Evolutionary conservation across 2,329 filamentous ascomycete genomes (phyloP).

Genomic region (Neofusicoccum sp.): DNA sequence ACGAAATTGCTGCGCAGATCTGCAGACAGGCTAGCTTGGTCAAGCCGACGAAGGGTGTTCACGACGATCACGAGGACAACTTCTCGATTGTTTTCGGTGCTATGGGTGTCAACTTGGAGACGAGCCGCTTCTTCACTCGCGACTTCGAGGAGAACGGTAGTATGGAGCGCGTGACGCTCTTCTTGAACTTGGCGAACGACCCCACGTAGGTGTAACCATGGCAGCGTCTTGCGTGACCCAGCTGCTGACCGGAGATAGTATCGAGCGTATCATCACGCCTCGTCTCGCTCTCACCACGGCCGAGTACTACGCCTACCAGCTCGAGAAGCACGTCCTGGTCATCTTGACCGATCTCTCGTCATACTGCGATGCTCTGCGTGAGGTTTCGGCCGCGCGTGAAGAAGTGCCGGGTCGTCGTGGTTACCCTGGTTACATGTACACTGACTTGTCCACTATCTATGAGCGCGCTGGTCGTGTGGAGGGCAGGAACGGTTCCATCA

Average conservation of each 20-base stretch:
- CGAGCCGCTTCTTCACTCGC: constrained; percentile 94
- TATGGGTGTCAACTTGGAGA: constrained; percentile 99
- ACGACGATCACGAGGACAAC: constrained; percentile 97
- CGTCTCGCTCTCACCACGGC: constrained; percentile 96
- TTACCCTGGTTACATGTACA: constrained; percentile 99
- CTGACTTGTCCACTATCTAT: constrained; percentile 99
- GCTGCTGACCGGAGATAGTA: constrained; percentile 53
- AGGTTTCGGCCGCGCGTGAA: constrained; percentile 96
- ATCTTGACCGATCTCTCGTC: constrained; percentile 97
- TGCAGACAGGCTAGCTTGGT: constrained; percentile 95
- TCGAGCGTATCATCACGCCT: constrained; percentile 99
- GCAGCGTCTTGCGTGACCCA: constrained; percentile 1
- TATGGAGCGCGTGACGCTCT: constrained; percentile 93
- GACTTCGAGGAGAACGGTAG: constrained; percentile 99
- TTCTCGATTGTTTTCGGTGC: constrained; percentile 99
- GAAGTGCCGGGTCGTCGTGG: constrained; percentile 98
- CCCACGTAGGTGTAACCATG: constrained; percentile 70
- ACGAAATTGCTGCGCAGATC: constrained; percentile 98
- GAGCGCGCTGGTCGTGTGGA: constrained; percentile 97
- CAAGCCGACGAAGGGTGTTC: constrained; percentile 88
- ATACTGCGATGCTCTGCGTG: constrained; percentile 97
- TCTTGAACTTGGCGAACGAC: constrained; percentile 98
- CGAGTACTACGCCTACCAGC: constrained; percentile 99
- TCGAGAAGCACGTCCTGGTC: constrained; percentile 99
- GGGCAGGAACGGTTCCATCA: constrained; percentile 97